Conservation (phyloP, 2,329 filamentous ascomycete species). For the Boeremia lycopersici region DNA sequence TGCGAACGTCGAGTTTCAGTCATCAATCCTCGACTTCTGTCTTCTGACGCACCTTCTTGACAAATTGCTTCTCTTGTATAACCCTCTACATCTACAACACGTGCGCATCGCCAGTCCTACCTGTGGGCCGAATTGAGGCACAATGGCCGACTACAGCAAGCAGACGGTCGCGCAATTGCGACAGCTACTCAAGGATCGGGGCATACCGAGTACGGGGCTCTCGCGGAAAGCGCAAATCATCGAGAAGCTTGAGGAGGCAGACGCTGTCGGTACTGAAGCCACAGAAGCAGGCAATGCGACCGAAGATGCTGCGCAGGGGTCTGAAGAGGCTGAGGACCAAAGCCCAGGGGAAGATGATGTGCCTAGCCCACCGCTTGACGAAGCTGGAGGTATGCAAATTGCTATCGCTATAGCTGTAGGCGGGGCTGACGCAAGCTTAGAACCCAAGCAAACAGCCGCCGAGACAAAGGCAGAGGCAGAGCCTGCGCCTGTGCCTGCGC, state of each 20-base stretch:
- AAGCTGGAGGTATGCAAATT: slow-evolving; percentile 29
- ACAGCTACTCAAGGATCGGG: slow-evolving; percentile 54
- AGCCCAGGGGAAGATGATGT: slow-evolving; percentile 8
- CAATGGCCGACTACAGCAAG: slow-evolving; percentile 53
- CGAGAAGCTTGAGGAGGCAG: slow-evolving; percentile 50
- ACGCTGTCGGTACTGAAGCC: slow-evolving; percentile 18
- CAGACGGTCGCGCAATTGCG: slow-evolving; percentile 55
- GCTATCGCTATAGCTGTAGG: neutral
- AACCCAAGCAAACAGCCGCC: slow-evolving; percentile 8
- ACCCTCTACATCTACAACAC: neutral
- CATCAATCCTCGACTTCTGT: neutral
- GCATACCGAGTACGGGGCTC: slow-evolving; percentile 53
- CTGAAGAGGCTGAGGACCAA: slow-evolving; percentile 10
- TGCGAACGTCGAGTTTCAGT: slow-evolving; percentile 6
- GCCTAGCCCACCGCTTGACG: slow-evolving; percentile 24
- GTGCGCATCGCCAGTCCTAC: neutral
- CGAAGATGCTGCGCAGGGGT: slow-evolving; percentile 11
- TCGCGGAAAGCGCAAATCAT: slow-evolving; percentile 57
- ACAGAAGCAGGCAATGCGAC: slow-evolving; percentile 16
- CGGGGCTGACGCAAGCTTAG: slow-evolving; percentile 15
- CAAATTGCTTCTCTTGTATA: neutral
- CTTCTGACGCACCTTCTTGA: neutral
- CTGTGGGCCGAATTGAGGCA: neutral
- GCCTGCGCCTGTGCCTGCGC: slow-evolving; percentile 17
- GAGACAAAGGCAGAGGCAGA: neutral